Evolutionary conservation across 257 asterid species (phyloP).

Genomic region (Linderniella brevidens): DNA sequence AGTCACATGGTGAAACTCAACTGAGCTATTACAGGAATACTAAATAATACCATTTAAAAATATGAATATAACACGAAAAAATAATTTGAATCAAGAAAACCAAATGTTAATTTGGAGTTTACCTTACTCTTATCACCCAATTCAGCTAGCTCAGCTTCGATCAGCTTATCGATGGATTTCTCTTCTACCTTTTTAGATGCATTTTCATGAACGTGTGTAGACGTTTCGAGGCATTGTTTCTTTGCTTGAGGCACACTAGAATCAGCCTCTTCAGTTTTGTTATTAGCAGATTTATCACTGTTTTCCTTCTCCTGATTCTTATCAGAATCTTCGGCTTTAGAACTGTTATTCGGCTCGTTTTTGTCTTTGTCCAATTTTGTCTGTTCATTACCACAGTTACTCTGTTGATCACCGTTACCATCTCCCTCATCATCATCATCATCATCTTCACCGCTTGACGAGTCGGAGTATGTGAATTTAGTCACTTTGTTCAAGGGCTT

Average conservation of each 20-base stretch:
- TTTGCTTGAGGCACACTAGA: conserved; percentile 45
- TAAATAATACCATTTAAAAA: too few relatives aligned
- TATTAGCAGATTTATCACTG: conserved; percentile 20
- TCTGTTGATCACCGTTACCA: conserved; percentile 16
- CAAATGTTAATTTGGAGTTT: conserved; percentile 10
- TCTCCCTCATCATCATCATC: conserved; percentile 26
- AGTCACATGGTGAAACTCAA: not conserved
- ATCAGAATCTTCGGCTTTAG: conserved; percentile 4
- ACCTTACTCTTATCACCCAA: conserved; percentile 85
- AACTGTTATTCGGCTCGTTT: conserved; percentile 1
- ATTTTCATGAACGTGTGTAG: conserved; percentile 14
- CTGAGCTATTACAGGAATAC: too few relatives aligned
- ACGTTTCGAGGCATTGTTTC: conserved; percentile 34
- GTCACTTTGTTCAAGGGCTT: conserved; percentile 54
- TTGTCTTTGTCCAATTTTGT: conserved; percentile 2
- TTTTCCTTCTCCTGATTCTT: conserved; percentile 21
- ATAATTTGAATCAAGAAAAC: not conserved
- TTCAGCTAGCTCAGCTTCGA: conserved; percentile 85
- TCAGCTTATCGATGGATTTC: conserved; percentile 63
- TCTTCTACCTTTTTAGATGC: conserved; percentile 21
- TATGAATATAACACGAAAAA: not conserved
- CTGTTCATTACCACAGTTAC: not conserved
- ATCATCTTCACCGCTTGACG: conserved; percentile 36
- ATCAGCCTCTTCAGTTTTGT: conserved; percentile 25
- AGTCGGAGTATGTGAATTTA: conserved; percentile 56